These are phyloP conservation scores for Drechslerella stenobrocha DNA, from an alignment of 2,329 filamentous ascomycete genomes.

Conservation along the genomic window DNA sequence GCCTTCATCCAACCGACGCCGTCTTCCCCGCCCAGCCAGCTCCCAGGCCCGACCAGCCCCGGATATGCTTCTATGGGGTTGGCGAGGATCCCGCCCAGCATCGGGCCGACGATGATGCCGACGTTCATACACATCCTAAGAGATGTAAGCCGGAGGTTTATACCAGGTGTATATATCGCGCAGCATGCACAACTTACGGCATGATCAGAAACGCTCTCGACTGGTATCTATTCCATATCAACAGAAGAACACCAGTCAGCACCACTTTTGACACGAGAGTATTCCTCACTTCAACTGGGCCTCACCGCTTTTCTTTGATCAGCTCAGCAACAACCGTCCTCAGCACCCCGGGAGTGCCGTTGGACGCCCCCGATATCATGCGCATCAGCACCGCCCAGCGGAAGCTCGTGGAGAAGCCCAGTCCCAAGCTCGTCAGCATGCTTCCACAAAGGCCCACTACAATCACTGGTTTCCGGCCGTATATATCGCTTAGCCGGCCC, in stretches of 20 bases:
- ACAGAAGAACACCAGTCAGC: conserved; percentile 9
- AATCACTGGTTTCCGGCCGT: conserved; percentile 76
- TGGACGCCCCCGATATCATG: conserved; percentile 67
- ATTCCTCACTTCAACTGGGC: conserved; percentile 53
- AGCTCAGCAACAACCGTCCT: conserved; percentile 74
- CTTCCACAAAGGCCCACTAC: conserved; percentile 75
- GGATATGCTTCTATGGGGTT: conserved; percentile 58
- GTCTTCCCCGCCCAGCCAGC: conserved; percentile 42
- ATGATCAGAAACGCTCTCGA: conserved; percentile 57
- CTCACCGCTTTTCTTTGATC: conserved; percentile 69
- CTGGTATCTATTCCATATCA: conserved; percentile 45
- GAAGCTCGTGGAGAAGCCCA: conserved; percentile 70
- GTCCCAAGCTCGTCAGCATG: conserved; percentile 67
- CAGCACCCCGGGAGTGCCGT: conserved; percentile 75
- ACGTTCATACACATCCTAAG: conserved; percentile 69
- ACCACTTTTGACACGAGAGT: no score
- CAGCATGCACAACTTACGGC: conserved; percentile 51
- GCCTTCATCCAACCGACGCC: conserved; percentile 57
- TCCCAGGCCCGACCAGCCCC: conserved; percentile 57
- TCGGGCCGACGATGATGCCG: conserved; percentile 64
- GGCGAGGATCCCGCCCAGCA: conserved; percentile 59
- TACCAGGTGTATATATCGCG: background rate
- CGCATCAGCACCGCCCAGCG: conserved; percentile 67
- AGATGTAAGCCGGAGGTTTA: conserved; percentile 55
- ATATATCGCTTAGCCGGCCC: conserved; percentile 69